Conservation (phyloP, 192 early-diverging fungal species). For the Rhizophagus sp. region DNA sequence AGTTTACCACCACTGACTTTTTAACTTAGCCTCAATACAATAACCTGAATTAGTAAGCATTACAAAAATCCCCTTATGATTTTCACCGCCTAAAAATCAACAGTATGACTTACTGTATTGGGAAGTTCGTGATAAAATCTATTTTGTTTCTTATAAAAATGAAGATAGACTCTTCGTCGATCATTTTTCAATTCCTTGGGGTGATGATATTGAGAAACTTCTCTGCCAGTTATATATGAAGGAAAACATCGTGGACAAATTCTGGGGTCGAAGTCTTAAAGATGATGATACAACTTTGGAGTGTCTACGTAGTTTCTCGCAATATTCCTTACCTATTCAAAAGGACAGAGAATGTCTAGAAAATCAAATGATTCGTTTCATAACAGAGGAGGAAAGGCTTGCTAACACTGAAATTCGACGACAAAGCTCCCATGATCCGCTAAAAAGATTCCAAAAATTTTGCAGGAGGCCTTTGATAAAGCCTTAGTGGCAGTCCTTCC, state of each 20-base stretch:
- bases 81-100: too few relatives aligned
- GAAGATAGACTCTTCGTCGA: not conserved
- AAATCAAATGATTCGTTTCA: constrained; percentile 10
- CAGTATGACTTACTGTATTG: too few relatives aligned
- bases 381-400: not conserved
- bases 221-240: constrained; percentile 1
- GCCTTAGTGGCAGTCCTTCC: constrained; percentile 1
- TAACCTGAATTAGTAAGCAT: too few relatives aligned
- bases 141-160: not conserved
- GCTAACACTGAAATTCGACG: not conserved
- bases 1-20: too few relatives aligned
- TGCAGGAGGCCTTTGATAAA: constrained; percentile 11
- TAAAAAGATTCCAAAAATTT: not conserved
- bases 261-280: constrained; percentile 12
- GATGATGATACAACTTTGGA: constrained; percentile 2
- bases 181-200: not conserved
- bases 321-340: not conserved
- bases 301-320: constrained; percentile 3
- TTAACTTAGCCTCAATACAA: too few relatives aligned
- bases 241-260: constrained; percentile 16
- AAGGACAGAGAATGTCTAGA: not conserved
- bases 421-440: not conserved
- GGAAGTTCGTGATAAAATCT: too few relatives aligned
- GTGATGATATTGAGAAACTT: not conserved
- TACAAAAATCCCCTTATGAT: too few relatives aligned